phyloP scores from a whole-genome alignment of 305 asterid genomes.

The Fraxinus ornus region DNA sequence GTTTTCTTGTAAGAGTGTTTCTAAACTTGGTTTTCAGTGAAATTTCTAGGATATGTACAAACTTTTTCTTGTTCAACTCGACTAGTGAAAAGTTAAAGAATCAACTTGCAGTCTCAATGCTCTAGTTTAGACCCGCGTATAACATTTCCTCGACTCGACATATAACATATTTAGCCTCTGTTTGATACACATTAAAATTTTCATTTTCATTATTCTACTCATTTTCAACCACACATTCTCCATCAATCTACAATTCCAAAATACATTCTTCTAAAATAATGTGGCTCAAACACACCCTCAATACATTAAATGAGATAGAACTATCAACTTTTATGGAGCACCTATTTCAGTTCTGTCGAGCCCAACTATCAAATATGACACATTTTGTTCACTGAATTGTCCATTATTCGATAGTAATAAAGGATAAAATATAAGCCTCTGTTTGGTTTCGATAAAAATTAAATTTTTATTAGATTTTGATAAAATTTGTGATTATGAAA shows the following conservation, averaged over 20 bases:
- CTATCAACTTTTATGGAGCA: not conserved
- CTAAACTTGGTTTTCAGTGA: not conserved
- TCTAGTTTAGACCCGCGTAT: not conserved
- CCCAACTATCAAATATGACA: not conserved
- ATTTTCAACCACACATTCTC: too few relatives aligned
- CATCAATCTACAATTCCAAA: too few relatives aligned
- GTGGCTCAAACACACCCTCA: too few relatives aligned
- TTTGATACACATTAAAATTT: too few relatives aligned
- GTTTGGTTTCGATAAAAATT: not conserved
- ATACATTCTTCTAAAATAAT: too few relatives aligned
- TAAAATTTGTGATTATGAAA: too few relatives aligned
- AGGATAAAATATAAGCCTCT: not conserved
- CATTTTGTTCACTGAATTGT: not conserved
- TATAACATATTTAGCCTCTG: not conserved
- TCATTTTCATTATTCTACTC: too few relatives aligned
- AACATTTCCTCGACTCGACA: not conserved
- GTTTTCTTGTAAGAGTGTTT: not conserved
- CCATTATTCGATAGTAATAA: not conserved
- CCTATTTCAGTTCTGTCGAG: not conserved
- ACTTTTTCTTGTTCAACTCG: not conserved
- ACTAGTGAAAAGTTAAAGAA: not conserved
- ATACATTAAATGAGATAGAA: not conserved
- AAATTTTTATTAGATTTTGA: too few relatives aligned
- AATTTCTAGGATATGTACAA: not conserved
- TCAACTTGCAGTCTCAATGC: not conserved